Conservation (phyloP, 495 filamentous ascomycete species). For the Penicillium riverlandense region DNA sequence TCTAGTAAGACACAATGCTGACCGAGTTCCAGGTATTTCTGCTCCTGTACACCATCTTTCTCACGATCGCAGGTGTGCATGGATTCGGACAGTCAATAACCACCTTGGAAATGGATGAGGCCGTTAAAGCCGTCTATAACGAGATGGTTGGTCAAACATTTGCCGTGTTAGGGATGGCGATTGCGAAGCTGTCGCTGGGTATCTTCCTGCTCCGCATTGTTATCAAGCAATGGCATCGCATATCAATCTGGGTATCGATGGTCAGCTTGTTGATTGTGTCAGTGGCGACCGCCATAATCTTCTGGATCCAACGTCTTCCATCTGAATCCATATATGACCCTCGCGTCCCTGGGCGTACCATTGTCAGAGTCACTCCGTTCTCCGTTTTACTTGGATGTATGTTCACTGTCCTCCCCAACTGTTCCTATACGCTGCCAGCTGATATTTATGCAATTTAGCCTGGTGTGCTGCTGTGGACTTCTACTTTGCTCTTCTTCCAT, state of each 20-base stretch:
- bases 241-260: slow-evolving; percentile 15
- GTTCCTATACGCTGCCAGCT: neutral
- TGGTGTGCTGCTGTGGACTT: slow-evolving; percentile 19
- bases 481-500: slow-evolving; percentile 15
- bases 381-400: slow-evolving; percentile 11
- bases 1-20: neutral
- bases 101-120: slow-evolving; percentile 4
- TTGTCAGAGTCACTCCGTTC: slow-evolving; percentile 9
- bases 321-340: slow-evolving; percentile 12
- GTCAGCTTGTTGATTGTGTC: slow-evolving; percentile 8
- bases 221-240: slow-evolving; percentile 13
- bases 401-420: neutral
- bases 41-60: slow-evolving; percentile 11
- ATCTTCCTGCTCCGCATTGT: slow-evolving; percentile 16
- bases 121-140: slow-evolving; percentile 10
- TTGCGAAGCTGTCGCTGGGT: slow-evolving; percentile 15
- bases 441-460: neutral
- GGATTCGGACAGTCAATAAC: slow-evolving; percentile 14
- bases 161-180: slow-evolving; percentile 15
- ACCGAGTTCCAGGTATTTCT: slow-evolving; percentile 7
- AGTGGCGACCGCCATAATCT: slow-evolving; percentile 8
- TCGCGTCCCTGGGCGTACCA: slow-evolving; percentile 6
- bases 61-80: slow-evolving; percentile 6
- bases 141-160: slow-evolving; percentile 17
- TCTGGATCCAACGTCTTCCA: slow-evolving; percentile 11